These are phyloP conservation scores for Tagetes erecta DNA, from an alignment of 129 eudicot genomes.

Conservation along the genomic window DNA sequence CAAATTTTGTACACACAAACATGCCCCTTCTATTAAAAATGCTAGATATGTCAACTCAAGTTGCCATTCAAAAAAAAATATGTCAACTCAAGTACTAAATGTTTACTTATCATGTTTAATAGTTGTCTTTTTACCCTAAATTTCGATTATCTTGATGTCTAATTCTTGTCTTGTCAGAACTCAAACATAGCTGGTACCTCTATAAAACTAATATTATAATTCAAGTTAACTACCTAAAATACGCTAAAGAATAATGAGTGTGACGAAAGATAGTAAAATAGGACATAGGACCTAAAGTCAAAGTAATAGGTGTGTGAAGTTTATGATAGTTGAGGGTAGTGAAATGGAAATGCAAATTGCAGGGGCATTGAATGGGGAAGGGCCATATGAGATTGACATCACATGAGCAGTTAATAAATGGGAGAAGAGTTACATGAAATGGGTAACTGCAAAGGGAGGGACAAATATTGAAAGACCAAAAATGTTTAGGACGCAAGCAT, in stretches of 20 bases:
- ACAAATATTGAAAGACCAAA: constrained; percentile 32
- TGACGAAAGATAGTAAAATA: background rate
- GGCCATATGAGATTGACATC: constrained; percentile 39
- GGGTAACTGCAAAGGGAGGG: constrained; percentile 36
- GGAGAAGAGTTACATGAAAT: constrained; percentile 26
- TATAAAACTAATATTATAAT: no score
- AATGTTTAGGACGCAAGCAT: constrained; percentile 1
- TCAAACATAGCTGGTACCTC: background rate
- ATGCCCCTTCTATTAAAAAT: no score
- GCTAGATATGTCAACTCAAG: no score
- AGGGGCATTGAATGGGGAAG: constrained; percentile 30
- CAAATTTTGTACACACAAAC: no score
- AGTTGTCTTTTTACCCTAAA: no score
- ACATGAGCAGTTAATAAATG: constrained; percentile 30
- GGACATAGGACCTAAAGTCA: background rate
- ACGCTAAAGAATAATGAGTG: background rate
- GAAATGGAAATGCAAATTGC: background rate
- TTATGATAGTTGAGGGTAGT: background rate
- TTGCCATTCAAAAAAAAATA: no score
- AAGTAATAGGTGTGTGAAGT: background rate
- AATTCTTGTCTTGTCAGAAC: background rate
- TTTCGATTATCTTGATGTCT: background rate
- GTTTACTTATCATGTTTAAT: background rate
- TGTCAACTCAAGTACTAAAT: no score
- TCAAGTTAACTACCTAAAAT: background rate